Percentiles rank a stretch among this genome's conserved stretches.
phyloP scores from a whole-genome alignment of 768 basidiomycete genomes.

The Hysterangium stoloniferum region DNA sequence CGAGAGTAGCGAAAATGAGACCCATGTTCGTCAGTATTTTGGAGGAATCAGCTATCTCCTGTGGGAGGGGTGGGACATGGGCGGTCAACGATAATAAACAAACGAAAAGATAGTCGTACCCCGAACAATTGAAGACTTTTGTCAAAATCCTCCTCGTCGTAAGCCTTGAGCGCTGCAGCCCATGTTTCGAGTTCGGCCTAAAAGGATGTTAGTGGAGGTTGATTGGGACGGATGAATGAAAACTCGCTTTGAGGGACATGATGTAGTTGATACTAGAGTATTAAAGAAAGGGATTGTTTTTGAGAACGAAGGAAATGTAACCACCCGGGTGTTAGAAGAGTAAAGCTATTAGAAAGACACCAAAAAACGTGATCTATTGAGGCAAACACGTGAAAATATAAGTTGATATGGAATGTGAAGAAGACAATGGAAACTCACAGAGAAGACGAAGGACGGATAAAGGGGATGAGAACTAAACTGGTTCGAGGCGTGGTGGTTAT shows the following conservation, averaged over 20 bases:
- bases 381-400: too few relatives aligned
- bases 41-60: slow-evolving; percentile 78
- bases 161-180: slow-evolving; percentile 81
- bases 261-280: not conserved
- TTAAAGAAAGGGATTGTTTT: not conserved
- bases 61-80: not conserved
- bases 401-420: too few relatives aligned
- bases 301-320: not conserved
- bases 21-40: slow-evolving; percentile 93
- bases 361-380: too few relatives aligned
- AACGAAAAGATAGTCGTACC: slow-evolving; percentile 32
- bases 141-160: slow-evolving; percentile 79
- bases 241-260: slow-evolving; percentile 32
- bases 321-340: not conserved
- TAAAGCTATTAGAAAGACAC: too few relatives aligned
- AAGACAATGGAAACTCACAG: too few relatives aligned
- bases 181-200: slow-evolving; percentile 68
- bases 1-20: slow-evolving; percentile 85
- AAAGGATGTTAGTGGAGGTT: slow-evolving; percentile 4
- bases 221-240: not conserved
- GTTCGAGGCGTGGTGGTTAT: too few relatives aligned
- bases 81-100: not conserved
- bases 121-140: slow-evolving; percentile 68
- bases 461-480: too few relatives aligned
- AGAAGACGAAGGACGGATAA: too few relatives aligned